Base-by-base conservation (phyloP, 805 yeast genomes). In the Vanderwaltozyma polyspora region DNA sequence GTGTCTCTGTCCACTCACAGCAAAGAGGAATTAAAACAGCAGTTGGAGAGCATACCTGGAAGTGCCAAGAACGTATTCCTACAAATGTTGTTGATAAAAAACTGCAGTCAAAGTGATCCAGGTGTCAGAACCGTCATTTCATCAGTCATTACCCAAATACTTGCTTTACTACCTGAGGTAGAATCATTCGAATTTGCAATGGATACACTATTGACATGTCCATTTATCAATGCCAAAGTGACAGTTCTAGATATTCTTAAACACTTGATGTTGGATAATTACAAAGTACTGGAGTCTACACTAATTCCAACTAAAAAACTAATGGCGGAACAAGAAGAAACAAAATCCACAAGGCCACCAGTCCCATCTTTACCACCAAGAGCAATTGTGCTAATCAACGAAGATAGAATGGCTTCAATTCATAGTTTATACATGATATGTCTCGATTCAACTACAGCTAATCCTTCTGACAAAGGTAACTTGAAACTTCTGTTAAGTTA, bases 201-300 rank as follows among this genome's bases (percentile, higher is more conserved):
- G 18, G 87, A 83, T 50, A 68, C 87, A 0, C 61, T 89, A 32
- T 61, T 65, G 19, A 66, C 70, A 31, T 82, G 93, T 47, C 91
- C 93, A 2, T 74, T 67, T 48, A 73, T 65, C 25, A 66, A 69
- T 24, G 70, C 73, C n/a, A 74, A 74, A 42, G 64, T 76, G 16
- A 72, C 73, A 3, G 59, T 76, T 25, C 68, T 84, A 14, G 72
- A 76, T 4, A 73, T 84, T 18, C 66, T 85, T 47, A 84, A 80
- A 52, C 80, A 76, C 42, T 63, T 85, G 42, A 56, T 76, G 47
- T 45, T 66, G 5, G n/a, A n/a, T n/a, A n/a, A n/a, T n/a, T n/a
- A n/a, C n/a, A 66, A 70, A 41, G 46, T 3, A 6, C n/a, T 18
- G 5, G 19, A 17, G 13, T 3, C 12, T 12, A 13, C 10, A 22